Percentiles rank a stretch among this genome's conserved stretches.
phyloP scores from a whole-genome alignment of 1,139 yeast species.

The Candida pseudoviswanathii region DNA sequence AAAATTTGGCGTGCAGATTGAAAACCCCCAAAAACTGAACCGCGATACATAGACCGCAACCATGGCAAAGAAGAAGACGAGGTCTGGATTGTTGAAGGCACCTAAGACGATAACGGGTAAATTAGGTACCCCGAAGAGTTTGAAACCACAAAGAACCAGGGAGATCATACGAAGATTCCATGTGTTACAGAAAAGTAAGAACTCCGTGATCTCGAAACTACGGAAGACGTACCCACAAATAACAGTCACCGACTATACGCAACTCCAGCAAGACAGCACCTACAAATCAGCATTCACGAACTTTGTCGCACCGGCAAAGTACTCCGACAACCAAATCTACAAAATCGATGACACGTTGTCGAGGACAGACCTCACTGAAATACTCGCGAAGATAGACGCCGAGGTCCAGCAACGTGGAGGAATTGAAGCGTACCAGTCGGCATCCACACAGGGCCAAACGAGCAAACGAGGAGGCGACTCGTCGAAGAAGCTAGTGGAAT shows the following conservation, averaged over 20 bases:
- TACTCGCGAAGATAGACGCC: slow-evolving; percentile 57
- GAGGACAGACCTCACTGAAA: slow-evolving; percentile 21
- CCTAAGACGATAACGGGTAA: slow-evolving; percentile 34
- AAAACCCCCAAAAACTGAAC: not conserved
- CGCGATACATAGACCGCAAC: not conserved
- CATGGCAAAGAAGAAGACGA: slow-evolving; percentile 16
- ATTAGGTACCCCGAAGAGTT: slow-evolving; percentile 26
- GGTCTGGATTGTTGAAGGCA: slow-evolving; percentile 25
- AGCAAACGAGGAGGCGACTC: slow-evolving; percentile 86
- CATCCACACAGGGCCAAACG: slow-evolving; percentile 84
- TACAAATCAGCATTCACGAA: slow-evolving; percentile 9
- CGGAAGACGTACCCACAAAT: slow-evolving; percentile 14
- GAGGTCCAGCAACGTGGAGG: slow-evolving; percentile 71
- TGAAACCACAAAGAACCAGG: slow-evolving; percentile 70
- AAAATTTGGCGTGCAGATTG: not conserved
- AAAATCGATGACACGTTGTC: slow-evolving; percentile 23
- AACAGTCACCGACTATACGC: slow-evolving; percentile 26
- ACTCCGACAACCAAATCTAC: slow-evolving; percentile 19
- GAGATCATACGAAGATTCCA: slow-evolving; percentile 71
- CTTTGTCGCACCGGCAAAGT: slow-evolving; percentile 13
- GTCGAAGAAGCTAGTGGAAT: slow-evolving; percentile 68
- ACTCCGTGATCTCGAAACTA: slow-evolving; percentile 35
- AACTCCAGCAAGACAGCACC: slow-evolving; percentile 12
- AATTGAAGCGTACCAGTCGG: slow-evolving; percentile 74
- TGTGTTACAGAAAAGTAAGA: slow-evolving; percentile 55